A percentile compares a stretch with the other conserved stretches of the same genome.
phyloP scores from a whole-genome alignment of 2,329 filamentous ascomycete species.

The Arthrobotrys pseudoclavata region DNA sequence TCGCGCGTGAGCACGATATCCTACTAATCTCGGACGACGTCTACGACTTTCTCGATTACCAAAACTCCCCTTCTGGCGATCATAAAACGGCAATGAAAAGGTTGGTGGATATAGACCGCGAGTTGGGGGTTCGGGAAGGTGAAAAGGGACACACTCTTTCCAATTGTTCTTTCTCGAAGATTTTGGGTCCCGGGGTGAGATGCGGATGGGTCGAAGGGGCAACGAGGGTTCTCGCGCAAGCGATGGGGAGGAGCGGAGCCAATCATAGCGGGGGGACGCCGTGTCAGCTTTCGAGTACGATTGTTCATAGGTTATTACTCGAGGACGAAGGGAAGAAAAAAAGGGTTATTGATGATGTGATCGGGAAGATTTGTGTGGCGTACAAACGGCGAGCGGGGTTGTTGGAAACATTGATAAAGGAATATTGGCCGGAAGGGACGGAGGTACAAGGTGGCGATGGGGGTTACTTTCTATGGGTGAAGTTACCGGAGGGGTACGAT shows the following conservation, averaged over 20 bases:
- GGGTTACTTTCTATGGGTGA: slow-evolving; percentile 89
- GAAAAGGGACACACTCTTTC: slow-evolving; percentile 78
- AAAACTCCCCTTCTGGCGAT: slow-evolving; percentile 1
- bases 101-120: slow-evolving; percentile 46
- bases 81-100: slow-evolving; percentile 40
- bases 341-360: slow-evolving; percentile 67
- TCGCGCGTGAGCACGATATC: slow-evolving; percentile 83
- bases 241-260: slow-evolving; percentile 69
- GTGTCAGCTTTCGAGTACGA: slow-evolving; percentile 70
- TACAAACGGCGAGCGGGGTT: slow-evolving; percentile 71
- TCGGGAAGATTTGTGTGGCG: slow-evolving; percentile 69
- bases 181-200: slow-evolving; percentile 82
- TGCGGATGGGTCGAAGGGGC: slow-evolving; percentile 89
- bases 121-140: slow-evolving; percentile 31
- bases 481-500: slow-evolving; percentile 71
- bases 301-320: slow-evolving; percentile 70
- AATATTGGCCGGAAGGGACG: slow-evolving; percentile 76
- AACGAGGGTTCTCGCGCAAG: slow-evolving; percentile 73
- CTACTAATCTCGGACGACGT: slow-evolving; percentile 92
- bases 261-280: slow-evolving; percentile 73
- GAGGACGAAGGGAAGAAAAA: slow-evolving; percentile 60
- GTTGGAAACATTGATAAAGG: slow-evolving; percentile 73
- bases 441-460: slow-evolving; percentile 70
- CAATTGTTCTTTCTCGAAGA: slow-evolving; percentile 92
- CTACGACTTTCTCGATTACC: slow-evolving; percentile 81